A percentile compares a stretch with the other conserved stretches of the same genome.
phyloP scores from a whole-genome alignment of 2,329 filamentous ascomycete genomes.

The Ceratocystis papillata region DNA sequence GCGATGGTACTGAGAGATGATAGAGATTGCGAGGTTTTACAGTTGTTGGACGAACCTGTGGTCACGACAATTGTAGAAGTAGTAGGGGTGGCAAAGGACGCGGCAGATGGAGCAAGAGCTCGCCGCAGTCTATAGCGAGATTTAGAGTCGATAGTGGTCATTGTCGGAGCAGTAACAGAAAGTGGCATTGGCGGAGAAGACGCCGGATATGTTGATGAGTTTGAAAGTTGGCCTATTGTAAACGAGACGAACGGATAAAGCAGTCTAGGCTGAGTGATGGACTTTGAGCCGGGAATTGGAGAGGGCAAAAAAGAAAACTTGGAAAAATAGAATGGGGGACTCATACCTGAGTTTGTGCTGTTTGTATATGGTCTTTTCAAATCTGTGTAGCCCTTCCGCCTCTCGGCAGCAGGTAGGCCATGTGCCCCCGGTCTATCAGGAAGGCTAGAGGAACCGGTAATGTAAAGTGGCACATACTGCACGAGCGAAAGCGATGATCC shows the following conservation, averaged over 20 bases:
- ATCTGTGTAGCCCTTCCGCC: neutral
- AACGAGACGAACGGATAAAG: too few relatives aligned
- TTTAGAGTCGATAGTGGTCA: neutral
- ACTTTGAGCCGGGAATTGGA: too few relatives aligned
- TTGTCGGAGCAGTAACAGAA: neutral
- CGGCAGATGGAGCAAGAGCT: neutral
- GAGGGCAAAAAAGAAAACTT: too few relatives aligned
- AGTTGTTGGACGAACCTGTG: neutral
- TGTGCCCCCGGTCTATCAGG: neutral
- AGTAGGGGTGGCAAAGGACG: conserved; percentile 5
- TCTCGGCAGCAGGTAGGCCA: neutral
- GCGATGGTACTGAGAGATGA: neutral
- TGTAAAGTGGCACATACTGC: conserved; percentile 18
- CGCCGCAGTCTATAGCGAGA: neutral
- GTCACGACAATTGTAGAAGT: conserved; percentile 4
- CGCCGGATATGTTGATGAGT: neutral
- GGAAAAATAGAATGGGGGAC: too few relatives aligned
- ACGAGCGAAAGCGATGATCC: conserved; percentile 20
- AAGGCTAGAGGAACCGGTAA: neutral
- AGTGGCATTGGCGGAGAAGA: neutral
- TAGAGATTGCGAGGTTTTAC: neutral
- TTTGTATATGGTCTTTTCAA: conserved; percentile 11
- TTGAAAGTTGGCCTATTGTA: too few relatives aligned
- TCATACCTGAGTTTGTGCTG: neutral
- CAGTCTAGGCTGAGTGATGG: too few relatives aligned